Evolutionary conservation across 345 rosid species (phyloP).

Genomic region (Rhizophora mangle): DNA sequence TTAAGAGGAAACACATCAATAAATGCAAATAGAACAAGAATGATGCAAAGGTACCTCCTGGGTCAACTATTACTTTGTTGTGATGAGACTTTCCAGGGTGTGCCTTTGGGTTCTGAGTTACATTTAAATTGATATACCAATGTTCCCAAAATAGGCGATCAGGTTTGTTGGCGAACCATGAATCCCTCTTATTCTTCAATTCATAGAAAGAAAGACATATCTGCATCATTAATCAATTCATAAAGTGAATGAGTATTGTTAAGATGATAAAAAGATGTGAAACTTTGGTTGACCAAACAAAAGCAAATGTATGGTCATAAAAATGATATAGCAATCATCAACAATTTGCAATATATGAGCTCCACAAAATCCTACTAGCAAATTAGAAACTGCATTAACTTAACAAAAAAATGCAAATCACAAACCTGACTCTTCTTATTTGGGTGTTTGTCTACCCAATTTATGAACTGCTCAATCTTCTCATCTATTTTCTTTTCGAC

Average conservation of each 20-base stretch:
- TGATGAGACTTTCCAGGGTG: constrained; percentile 56
- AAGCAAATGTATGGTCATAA: constrained; percentile 1
- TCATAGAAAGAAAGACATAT: constrained; percentile 88
- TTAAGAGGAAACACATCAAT: not conserved
- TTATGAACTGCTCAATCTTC: constrained; percentile 81
- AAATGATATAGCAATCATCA: no score
- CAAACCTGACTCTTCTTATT: constrained; percentile 92
- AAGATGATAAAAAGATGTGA: not conserved
- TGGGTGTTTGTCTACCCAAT: constrained; percentile 91
- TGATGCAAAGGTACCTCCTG: constrained; percentile 50
- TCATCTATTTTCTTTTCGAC: constrained; percentile 94
- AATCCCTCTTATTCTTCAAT: constrained; percentile 76
- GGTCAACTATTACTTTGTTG: constrained; percentile 56
- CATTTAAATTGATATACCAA: constrained; percentile 87
- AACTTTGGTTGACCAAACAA: not conserved
- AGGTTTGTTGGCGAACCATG: constrained; percentile 76
- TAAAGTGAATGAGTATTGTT: constrained; percentile 5
- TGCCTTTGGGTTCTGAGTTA: constrained; percentile 57
- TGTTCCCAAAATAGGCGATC: constrained; percentile 83
- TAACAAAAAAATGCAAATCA: constrained; percentile 1
- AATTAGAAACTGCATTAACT: not conserved
- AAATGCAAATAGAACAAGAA: not conserved
- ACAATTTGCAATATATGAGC: no score
- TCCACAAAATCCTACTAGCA: no score
- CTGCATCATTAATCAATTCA: constrained; percentile 35